Conservation (phyloP, 139 green algal genomes). For the Asterochloris sp. region DNA sequence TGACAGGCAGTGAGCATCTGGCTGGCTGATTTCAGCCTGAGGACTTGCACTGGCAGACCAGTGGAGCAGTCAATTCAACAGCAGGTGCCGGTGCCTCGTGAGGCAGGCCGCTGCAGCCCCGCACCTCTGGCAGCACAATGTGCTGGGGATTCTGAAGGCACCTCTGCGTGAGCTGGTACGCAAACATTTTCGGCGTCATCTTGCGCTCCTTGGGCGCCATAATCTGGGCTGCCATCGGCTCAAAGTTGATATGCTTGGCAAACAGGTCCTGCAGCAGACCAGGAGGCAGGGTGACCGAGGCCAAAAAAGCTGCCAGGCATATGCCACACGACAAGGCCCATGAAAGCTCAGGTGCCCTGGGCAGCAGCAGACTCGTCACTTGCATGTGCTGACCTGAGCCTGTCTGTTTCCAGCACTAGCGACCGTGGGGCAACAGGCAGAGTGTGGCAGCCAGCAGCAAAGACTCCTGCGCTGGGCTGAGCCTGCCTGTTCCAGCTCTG, state of each 20-base stretch:
- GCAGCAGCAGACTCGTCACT: no score
- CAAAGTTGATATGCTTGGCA: slow-evolving; percentile 20
- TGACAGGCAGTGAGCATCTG: neutral
- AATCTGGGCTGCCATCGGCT: slow-evolving; percentile 7
- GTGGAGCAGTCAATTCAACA: neutral
- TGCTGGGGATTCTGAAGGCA: slow-evolving; percentile 55
- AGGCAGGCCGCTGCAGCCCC: neutral
- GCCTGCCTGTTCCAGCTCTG: no score
- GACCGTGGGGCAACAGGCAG: no score
- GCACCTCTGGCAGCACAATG: slow-evolving; percentile 85
- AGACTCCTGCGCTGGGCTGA: no score
- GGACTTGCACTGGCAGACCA: neutral
- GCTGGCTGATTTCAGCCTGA: neutral
- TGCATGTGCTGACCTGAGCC: no score
- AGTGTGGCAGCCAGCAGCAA: no score
- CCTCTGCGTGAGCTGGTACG: slow-evolving; percentile 60
- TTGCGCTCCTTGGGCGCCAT: neutral
- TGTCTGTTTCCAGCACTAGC: no score
- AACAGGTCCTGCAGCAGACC: neutral
- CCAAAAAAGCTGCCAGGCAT: no score
- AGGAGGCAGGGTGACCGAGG: no score
- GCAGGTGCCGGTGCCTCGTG: neutral
- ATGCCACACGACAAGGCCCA: no score
- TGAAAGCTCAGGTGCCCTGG: no score
- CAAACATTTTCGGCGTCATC: slow-evolving; percentile 84